Evolutionary conservation across 2,329 filamentous ascomycete species (phyloP), one percentile per base, ranked within the genome.

Genomic region (Colletotrichum tropicicola): DNA sequence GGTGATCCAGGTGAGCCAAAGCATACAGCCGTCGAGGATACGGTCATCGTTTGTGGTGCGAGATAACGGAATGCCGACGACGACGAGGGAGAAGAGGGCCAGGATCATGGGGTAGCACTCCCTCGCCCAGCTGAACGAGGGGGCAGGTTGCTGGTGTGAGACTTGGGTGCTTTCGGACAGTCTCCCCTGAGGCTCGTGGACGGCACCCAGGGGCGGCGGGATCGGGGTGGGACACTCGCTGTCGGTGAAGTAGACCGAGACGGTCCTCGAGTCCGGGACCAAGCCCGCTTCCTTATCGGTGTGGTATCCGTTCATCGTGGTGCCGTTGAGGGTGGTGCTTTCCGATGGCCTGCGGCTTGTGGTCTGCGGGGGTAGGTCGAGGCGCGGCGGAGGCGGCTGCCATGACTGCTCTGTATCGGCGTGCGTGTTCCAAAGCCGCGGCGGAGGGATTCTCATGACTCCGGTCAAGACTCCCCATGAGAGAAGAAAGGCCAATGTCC

Each of bases 1-100:
- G 15, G 74, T 70, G 10, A 81, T 77, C 86, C 87, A 89, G 43
- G 83, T 67, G 39, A 83, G 80, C 70, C 84, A 80, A 4, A 87
- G 73, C 12, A 82, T 74, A 23, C 78, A 80, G 0, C 80, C 80
- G 37, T 87, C 80, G 4, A 87, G 75, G 2, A 79, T 70, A 0
- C 78, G 74, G 21, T 80, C 76, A 53, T 79, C 77, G 2, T 71
- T 60, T 0, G 69, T 67, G 0, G 60, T 41, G 3, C 72, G 68
- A 0, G 82, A 78, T 0, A 85, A 62, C 0, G 83, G 83, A 0
- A 82, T 64, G 2, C 82, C 83, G 7, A 84, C 32, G 1, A 73
- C 30, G 3, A 80, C 68, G 9, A 80, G 73, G 8, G 72, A 64
- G 6, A 75, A 28, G 43, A 81, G 69, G 3, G 69, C 78, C 1